Percentiles rank a stretch among this genome's conserved stretches.
These are phyloP conservation scores for Cladorrhinum sp. DNA, from an alignment of 2,329 filamentous ascomycete genomes.

Conservation along the genomic window DNA sequence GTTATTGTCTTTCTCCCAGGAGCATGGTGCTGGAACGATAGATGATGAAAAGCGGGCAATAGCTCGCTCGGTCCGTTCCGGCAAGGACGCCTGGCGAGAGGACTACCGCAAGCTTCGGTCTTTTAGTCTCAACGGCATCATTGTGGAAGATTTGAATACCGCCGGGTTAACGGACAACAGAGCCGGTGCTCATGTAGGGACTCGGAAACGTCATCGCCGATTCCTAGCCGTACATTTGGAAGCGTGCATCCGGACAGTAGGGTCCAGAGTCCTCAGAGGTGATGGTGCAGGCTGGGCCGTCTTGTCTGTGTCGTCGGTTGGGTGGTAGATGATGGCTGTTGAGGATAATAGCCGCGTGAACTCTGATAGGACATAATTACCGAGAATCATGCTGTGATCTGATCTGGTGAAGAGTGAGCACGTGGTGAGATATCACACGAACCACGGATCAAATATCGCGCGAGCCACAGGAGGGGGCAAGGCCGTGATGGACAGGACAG, in stretches of 20 bases:
- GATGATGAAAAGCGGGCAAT: not conserved
- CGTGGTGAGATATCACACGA: not conserved
- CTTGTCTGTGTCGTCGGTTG: not conserved
- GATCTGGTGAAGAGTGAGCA: not conserved
- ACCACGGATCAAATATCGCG: not conserved
- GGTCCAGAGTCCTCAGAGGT: not conserved
- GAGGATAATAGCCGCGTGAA: constrained; percentile 7
- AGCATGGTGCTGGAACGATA: constrained; percentile 1
- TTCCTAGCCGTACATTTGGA: not conserved
- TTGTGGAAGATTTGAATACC: not conserved
- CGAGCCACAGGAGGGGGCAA: not conserved
- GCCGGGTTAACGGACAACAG: not conserved
- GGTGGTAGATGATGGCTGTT: not conserved
- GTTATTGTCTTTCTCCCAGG: not conserved
- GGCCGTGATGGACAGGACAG: not conserved
- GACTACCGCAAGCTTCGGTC: not conserved
- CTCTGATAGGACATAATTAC: not conserved
- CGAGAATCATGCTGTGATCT: not conserved
- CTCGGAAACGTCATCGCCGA: not conserved
- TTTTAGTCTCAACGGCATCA: not conserved
- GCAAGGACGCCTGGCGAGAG: not conserved
- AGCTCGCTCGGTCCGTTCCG: constrained; percentile 1
- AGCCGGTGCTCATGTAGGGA: constrained; percentile 6
- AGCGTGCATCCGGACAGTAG: not conserved
- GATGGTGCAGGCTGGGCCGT: not conserved